Percentiles rank a stretch among this genome's conserved stretches.
Conservation (phyloP, 768 basidiomycete genomes). For the Paxillus involutus region DNA sequence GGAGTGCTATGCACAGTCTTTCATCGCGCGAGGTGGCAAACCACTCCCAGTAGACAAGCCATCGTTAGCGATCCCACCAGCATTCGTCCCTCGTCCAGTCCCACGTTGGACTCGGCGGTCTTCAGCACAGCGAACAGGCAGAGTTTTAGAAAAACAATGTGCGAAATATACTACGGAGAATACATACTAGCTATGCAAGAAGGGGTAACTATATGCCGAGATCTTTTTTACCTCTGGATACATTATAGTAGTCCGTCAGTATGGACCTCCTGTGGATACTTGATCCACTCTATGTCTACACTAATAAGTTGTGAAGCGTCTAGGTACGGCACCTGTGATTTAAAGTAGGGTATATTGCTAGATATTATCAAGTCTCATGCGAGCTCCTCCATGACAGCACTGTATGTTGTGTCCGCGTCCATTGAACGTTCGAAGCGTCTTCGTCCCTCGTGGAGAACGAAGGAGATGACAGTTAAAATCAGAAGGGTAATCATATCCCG, state of each 20-base stretch:
- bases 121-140: no score
- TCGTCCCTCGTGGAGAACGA: conserved; percentile 74
- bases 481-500: conserved; percentile 74
- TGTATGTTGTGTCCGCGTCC: conserved; percentile 53
- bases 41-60: conserved; percentile 17
- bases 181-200: conserved; percentile 4
- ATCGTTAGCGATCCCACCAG: conserved; percentile 27
- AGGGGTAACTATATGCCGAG: conserved; percentile 5
- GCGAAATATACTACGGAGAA: not conserved
- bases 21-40: conserved; percentile 20
- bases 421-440: conserved; percentile 72
- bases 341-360: not conserved
- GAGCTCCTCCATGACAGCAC: conserved; percentile 55
- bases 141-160: not conserved
- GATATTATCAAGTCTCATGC: conserved; percentile 37
- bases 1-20: conserved; percentile 32
- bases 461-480: conserved; percentile 61
- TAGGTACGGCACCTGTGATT: no score
- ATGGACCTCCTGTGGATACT: not conserved
- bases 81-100: conserved; percentile 22
- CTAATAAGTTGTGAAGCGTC: not conserved
- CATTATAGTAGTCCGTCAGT: not conserved
- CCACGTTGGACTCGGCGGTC: not conserved
- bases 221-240: conserved; percentile 5
- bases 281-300: not conserved